Percentiles rank a stretch among this genome's conserved stretches.
These are phyloP conservation scores for Fusarium bactridioides DNA, from an alignment of 2,329 filamentous ascomycete genomes.

Conservation along the genomic window DNA sequence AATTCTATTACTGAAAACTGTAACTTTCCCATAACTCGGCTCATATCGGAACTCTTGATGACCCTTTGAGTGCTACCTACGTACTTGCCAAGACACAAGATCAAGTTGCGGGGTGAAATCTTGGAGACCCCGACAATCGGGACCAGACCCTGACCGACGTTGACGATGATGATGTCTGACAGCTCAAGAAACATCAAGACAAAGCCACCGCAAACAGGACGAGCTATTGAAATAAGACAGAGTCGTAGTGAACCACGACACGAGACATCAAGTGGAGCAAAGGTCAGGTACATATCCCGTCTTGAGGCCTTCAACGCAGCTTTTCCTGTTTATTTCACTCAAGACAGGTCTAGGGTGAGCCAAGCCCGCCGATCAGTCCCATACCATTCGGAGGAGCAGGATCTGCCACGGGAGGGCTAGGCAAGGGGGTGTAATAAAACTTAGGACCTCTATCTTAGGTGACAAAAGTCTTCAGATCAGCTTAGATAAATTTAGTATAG, in stretches of 20 bases:
- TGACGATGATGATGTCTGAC: background rate
- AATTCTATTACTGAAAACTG: background rate
- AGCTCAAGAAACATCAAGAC: background rate
- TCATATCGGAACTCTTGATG: background rate
- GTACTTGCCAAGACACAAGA: slow-evolving; percentile 4
- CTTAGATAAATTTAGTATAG: too few relatives aligned
- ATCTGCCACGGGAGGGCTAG: slow-evolving; percentile 15
- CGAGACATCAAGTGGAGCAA: background rate
- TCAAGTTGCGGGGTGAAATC: slow-evolving; percentile 23
- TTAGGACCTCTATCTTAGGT: too few relatives aligned
- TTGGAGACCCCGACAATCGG: slow-evolving; percentile 22
- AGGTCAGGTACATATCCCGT: background rate
- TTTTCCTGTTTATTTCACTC: background rate
- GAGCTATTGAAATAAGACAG: background rate
- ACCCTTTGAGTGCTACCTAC: background rate
- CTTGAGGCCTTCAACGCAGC: slow-evolving; percentile 18
- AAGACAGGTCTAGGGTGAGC: slow-evolving; percentile 24
- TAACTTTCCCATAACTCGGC: background rate
- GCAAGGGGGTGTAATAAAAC: too few relatives aligned
- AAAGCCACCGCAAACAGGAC: background rate
- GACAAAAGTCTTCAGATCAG: too few relatives aligned
- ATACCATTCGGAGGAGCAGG: background rate
- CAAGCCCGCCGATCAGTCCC: slow-evolving; percentile 19
- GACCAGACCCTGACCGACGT: background rate
- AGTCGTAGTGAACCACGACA: background rate